Percentiles rank a stretch among this genome's conserved stretches.
Conservation (phyloP, 805 yeast genomes). For the Saccharomycopsis sp. region DNA sequence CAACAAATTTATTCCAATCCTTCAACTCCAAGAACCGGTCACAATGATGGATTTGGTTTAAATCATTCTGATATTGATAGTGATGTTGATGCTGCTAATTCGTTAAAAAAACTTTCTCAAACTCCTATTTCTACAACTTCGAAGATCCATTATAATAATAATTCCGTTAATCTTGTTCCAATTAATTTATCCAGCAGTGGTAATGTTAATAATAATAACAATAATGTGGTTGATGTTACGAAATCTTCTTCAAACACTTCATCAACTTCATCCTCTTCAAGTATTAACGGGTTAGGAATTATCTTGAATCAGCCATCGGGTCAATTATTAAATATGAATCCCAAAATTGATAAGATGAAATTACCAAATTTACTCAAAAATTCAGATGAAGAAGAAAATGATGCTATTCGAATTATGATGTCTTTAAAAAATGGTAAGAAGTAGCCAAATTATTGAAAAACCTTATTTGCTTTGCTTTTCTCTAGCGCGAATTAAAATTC, state of each 20-base stretch:
- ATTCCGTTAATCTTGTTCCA: background rate
- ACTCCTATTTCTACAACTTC: background rate
- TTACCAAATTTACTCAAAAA: background rate
- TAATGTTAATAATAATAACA: background rate
- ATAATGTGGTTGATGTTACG: background rate
- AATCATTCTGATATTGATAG: background rate
- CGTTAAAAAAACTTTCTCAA: conserved; percentile 1
- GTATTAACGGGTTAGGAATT: background rate
- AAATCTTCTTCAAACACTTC: background rate
- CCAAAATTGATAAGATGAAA: background rate
- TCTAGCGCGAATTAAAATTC: too few relatives aligned
- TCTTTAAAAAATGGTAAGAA: conserved; percentile 13
- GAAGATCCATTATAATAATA: background rate
- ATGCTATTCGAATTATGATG: conserved; percentile 18
- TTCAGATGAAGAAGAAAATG: conserved; percentile 12
- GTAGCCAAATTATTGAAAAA: too few relatives aligned
- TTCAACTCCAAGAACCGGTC: conserved; percentile 5
- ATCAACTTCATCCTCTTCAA: background rate
- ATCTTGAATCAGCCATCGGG: background rate
- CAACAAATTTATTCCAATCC: conserved; percentile 7
- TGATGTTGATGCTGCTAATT: conserved; percentile 2
- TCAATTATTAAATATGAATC: conserved; percentile 5
- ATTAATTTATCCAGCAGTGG: background rate
- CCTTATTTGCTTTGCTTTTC: too few relatives aligned
- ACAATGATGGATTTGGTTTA: background rate